A percentile compares a stretch with the other conserved stretches of the same genome.
These are phyloP conservation scores for Trichoderma atrobrunneum DNA, from an alignment of 2,329 filamentous ascomycete species.

Conservation along the genomic window DNA sequence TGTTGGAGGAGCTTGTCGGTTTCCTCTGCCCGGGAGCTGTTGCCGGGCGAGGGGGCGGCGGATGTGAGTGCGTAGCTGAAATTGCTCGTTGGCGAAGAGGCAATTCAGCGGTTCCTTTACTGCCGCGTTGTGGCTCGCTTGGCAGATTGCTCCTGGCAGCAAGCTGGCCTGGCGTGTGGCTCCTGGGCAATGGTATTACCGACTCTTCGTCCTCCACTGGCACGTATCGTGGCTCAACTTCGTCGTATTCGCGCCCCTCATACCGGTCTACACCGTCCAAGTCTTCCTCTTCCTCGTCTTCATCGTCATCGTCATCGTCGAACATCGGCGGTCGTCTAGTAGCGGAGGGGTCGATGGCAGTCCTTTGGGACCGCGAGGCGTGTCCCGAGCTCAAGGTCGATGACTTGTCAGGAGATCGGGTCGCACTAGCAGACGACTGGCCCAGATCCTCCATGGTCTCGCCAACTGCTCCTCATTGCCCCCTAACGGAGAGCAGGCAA, in stretches of 20 bases:
- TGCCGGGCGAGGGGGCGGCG: constrained; percentile 28
- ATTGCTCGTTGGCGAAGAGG: constrained; percentile 55
- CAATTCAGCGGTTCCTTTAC: constrained; percentile 43
- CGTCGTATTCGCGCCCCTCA: neutral
- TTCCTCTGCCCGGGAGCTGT: constrained; percentile 28
- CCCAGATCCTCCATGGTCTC: constrained; percentile 45
- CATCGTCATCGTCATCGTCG: constrained; percentile 37
- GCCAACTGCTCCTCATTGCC: constrained; percentile 33
- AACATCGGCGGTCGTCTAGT: constrained; percentile 25
- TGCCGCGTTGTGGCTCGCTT: constrained; percentile 46
- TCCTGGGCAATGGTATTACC: constrained; percentile 45
- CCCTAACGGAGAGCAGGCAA: constrained; percentile 21
- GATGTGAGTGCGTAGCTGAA: constrained; percentile 42
- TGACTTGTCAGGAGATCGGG: constrained; percentile 33
- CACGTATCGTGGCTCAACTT: constrained; percentile 19
- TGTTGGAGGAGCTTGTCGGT: constrained; percentile 29
- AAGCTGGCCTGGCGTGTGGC: constrained; percentile 61
- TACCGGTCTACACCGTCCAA: neutral
- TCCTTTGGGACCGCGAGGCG: constrained; percentile 54
- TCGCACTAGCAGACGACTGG: constrained; percentile 32
- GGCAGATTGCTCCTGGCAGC: constrained; percentile 52
- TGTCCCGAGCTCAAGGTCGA: constrained; percentile 20
- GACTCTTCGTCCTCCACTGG: neutral
- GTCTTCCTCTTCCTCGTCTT: constrained; percentile 32
- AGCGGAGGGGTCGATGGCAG: constrained; percentile 37